Base-by-base conservation (phyloP, 2,329 filamentous ascomycete species). In the Ambrosiella xylebori region DNA sequence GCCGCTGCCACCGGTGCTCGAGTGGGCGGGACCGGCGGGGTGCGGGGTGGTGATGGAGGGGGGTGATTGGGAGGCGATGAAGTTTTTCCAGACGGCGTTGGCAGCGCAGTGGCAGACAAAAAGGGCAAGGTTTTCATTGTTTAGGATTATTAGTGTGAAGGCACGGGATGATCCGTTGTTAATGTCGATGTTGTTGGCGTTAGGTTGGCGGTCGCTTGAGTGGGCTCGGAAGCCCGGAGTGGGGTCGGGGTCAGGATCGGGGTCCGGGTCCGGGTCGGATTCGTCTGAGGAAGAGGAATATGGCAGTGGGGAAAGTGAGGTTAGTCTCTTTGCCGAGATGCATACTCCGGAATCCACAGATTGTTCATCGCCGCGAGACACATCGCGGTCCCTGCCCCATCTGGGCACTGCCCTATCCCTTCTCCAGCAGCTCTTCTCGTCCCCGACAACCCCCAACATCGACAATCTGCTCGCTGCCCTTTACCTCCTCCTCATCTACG, bases 41-140 rank as follows among this genome's bases (percentile, higher is more conserved):
- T 19, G 37, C 17, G 52, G 38, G 38, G 19, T 41, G 9, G 15
- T 15, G 13, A 19, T 41, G 38, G 37, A 15, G 9, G 8, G 6
- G n/a, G 17, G 41, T 19, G 52, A 54, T 13, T 54, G 11, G 2
- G 52, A 54, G 36, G 52, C 52, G 11, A 7, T 54, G 13, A 17
- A 38, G 15, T 54, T 54, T 38, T 54, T 54, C 8, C 37, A 54
- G 15, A 41, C 38, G 15, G 36, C 39, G 9, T 15, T 54, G 2
- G 40, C 37, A 15, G 17, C 52, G n/a, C 37, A 54, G 52, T 54
- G 52, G 52, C 52, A 54, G 38, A 54, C 52, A 6, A 54, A 54
- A 17, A 54, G 41, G 52, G 15, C 37, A 15, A 19, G 38, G 37
- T 54, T 54, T 35, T 54, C 52, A 8, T 13, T 54, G 12, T 54